Base-by-base conservation (phyloP, 2,329 filamentous ascomycete species). In the Cylindrodendrum hubeiense region DNA sequence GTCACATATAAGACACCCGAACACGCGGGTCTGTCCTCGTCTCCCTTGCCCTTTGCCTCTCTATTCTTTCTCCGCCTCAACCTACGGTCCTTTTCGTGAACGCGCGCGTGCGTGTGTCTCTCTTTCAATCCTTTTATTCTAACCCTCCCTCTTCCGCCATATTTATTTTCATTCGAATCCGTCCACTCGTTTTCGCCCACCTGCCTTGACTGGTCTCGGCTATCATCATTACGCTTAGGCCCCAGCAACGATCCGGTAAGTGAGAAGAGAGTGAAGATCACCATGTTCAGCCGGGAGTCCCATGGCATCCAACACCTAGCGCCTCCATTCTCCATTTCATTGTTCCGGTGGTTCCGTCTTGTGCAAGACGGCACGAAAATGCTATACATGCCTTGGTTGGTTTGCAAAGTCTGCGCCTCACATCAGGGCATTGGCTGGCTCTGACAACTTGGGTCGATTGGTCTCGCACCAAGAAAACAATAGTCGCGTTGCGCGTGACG, bases 81-180 rank as follows among this genome's bases (percentile, higher is more conserved):
- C 57, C 44, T 39, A 65, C 62, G 39, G 56, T 65, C 62, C 37
- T 65, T 65, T 61, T 56, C 57, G 71, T 74, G 67, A 73, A 72
- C 71, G 70, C 70, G 68, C 71, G 68, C 65, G 63, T 65, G 67
- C 58, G 68, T 65, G 68, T 67, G 55, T 73, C 56, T 74, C 70
- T 71, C 64, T 60, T 49, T 63, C 66, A n/a, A 8, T 69, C 54
- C 26, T 66, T 67, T 61, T 21, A 30, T 57, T 49, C 50, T 24
- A 30, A 52, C 53, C 58, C 66, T 51, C 60, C 61, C 56, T 65
- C 33, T 34, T 34, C 67, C 37, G 52, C 46, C 47, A 51, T 67
- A 53, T 65, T 47, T 60, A 22, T 34, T 47, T 53, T 22, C 24
- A 26, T 51, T 8, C 43, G 58, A 60, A 63, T 47, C 57, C 57